These are phyloP conservation scores for Lichtheimia corymbifera DNA, from an alignment of 371 early-diverging fungal genomes.

Conservation along the genomic window DNA sequence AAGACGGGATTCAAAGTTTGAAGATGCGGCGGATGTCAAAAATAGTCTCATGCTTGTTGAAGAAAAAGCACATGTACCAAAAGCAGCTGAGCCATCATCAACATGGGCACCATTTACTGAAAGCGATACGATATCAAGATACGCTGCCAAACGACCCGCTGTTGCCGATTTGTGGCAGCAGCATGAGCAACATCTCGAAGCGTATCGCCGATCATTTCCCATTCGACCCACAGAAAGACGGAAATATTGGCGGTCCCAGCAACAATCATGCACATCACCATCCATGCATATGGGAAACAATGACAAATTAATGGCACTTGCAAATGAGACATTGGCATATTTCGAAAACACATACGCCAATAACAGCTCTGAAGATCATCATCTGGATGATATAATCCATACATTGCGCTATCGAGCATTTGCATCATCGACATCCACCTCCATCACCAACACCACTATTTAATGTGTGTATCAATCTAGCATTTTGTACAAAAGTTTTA, in stretches of 20 bases:
- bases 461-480: no score
- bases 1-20: neutral
- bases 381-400: neutral
- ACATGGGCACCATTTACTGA: neutral
- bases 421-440: no score
- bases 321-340: neutral
- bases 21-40: neutral
- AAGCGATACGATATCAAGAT: neutral
- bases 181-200: neutral
- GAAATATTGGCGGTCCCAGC: neutral
- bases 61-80: neutral
- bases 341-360: slow-evolving; percentile 1
- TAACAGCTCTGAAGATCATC: neutral
- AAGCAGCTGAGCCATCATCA: no score
- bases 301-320: neutral
- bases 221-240: neutral
- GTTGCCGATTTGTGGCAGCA: neutral
- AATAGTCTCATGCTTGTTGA: neutral
- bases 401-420: no score
- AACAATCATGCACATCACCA: neutral
- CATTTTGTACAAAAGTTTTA: no score
- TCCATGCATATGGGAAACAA: neutral
- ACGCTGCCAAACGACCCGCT: neutral
- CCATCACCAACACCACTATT: no score
- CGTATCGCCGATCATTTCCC: neutral